A percentile compares a stretch with the other conserved stretches of the same genome.
phyloP scores from a whole-genome alignment of 2,329 filamentous ascomycete genomes.

The Zymoseptoria passerinii region DNA sequence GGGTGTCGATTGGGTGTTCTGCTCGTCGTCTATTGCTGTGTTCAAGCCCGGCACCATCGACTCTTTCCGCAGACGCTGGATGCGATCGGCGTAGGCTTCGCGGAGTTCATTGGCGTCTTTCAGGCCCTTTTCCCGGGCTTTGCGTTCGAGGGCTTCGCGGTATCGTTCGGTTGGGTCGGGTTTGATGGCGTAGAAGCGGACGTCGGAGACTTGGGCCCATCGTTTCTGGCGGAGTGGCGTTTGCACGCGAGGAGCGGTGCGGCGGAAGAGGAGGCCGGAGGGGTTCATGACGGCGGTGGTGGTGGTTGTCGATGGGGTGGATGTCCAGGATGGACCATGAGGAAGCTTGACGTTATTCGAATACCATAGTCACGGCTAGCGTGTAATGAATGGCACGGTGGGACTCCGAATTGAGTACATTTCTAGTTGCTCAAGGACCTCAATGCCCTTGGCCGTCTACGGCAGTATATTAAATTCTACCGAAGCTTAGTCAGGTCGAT shows the following conservation, averaged over 20 bases:
- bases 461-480: too few species aligned
- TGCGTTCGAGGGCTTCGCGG: conserved; percentile 71
- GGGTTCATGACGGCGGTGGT: conserved; percentile 8
- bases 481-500: background rate
- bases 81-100: conserved; percentile 77
- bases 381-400: background rate
- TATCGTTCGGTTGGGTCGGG: conserved; percentile 61
- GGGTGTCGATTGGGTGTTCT: background rate
- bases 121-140: conserved; percentile 66
- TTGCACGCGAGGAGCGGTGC: conserved; percentile 15
- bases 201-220: conserved; percentile 87
- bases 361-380: background rate
- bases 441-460: too few species aligned
- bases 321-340: background rate
- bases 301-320: background rate
- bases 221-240: conserved; percentile 53
- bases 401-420: too few species aligned
- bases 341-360: background rate
- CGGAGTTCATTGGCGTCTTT: conserved; percentile 66
- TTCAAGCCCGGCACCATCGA: conserved; percentile 49
- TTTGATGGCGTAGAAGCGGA: conserved; percentile 80
- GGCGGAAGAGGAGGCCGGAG: conserved; percentile 18
- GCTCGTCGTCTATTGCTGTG: background rate
- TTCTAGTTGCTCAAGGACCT: too few species aligned
- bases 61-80: conserved; percentile 60